A percentile compares a stretch with the other conserved stretches of the same genome.
These are phyloP conservation scores for Akanthomyces dipterigenus DNA, from an alignment of 2,329 filamentous ascomycete genomes.

Conservation along the genomic window DNA sequence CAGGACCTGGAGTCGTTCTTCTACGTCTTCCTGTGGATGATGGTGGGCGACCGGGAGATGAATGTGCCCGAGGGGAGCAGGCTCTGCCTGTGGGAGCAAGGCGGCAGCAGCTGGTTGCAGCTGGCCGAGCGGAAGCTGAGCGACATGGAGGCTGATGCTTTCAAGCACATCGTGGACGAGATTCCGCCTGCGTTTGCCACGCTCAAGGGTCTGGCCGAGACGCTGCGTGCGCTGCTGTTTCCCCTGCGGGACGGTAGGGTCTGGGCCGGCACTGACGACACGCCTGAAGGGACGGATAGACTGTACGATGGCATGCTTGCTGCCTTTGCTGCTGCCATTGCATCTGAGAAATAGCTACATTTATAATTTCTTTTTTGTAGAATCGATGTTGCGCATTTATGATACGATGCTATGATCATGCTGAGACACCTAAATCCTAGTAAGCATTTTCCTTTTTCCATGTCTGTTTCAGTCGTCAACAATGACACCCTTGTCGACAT, in stretches of 20 bases:
- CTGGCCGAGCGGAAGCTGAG: not conserved
- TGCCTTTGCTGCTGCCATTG: not conserved
- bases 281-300: slow-evolving; percentile 18
- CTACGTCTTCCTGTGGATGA: slow-evolving; percentile 18
- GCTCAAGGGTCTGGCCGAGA: not conserved
- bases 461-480: too few species aligned
- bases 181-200: not conserved
- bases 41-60: slow-evolving; percentile 8
- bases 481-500: too few species aligned
- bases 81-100: not conserved
- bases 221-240: not conserved
- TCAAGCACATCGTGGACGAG: not conserved
- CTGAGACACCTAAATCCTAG: too few species aligned
- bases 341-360: not conserved
- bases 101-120: not conserved
- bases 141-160: not conserved
- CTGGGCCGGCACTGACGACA: slow-evolving; percentile 28
- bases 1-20: slow-evolving; percentile 25
- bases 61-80: not conserved
- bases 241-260: not conserved
- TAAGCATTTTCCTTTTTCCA: too few species aligned
- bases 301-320: not conserved
- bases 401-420: too few species aligned
- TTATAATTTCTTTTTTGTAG: too few species aligned
- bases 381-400: too few species aligned